Conservation (phyloP, 768 basidiomycete species). For the Phaeotremella skinneri region DNA sequence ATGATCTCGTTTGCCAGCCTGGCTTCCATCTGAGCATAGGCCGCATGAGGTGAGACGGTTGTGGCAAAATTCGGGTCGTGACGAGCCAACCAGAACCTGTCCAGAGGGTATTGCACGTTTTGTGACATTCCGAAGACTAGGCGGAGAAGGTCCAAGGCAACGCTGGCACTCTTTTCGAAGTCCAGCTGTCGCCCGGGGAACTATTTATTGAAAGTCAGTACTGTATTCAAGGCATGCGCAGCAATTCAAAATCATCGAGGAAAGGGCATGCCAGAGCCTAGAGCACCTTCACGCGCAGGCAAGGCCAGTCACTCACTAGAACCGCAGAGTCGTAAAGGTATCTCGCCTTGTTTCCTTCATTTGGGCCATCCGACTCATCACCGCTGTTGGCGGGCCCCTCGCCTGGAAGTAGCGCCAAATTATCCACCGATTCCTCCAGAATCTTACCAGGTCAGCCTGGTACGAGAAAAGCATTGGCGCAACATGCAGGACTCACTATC, state of each 20-base stretch:
- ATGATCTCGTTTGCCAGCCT: neutral
- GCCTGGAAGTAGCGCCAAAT: no score
- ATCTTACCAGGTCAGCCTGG: no score
- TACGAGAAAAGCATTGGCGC: no score
- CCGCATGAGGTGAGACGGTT: neutral
- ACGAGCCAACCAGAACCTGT: neutral
- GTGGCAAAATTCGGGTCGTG: neutral
- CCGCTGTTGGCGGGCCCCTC: no score
- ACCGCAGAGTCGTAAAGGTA: neutral
- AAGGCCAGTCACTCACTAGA: neutral
- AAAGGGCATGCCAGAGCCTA: neutral
- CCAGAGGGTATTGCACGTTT: neutral
- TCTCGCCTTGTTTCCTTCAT: neutral
- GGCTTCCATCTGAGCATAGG: neutral
- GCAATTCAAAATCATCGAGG: neutral
- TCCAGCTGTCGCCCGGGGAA: neutral
- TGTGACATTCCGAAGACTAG: neutral
- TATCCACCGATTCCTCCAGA: no score
- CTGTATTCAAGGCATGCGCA: neutral
- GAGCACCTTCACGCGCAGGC: no score
- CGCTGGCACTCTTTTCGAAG: neutral
- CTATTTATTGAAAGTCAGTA: neutral
- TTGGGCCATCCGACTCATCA: no score
- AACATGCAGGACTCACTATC: no score
- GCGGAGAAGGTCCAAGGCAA: neutral